Conservation (phyloP, 208 protist genomes). For the Trypanosomatidae sp. region DNA sequence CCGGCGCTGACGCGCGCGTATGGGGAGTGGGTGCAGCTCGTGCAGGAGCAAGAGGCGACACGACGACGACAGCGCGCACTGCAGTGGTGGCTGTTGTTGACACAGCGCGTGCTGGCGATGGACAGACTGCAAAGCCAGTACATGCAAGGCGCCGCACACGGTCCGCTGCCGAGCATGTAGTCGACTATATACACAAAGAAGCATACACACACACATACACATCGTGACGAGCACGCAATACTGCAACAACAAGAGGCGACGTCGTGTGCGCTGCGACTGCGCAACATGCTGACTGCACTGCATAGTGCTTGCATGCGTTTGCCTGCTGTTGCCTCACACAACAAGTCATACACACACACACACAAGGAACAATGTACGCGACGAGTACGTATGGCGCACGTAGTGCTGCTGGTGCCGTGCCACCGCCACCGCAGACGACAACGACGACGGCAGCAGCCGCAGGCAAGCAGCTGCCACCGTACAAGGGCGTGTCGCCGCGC, state of each 20-base stretch:
- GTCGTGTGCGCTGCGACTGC: too few species aligned
- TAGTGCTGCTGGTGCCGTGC: too few species aligned
- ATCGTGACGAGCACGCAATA: neutral
- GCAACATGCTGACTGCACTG: too few species aligned
- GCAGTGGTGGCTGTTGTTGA: slow-evolving; percentile 75
- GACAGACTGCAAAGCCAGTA: slow-evolving; percentile 70
- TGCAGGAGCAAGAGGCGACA: slow-evolving; percentile 67
- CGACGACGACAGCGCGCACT: slow-evolving; percentile 57
- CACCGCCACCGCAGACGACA: too few species aligned
- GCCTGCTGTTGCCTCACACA: too few species aligned
- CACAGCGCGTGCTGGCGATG: slow-evolving; percentile 59
- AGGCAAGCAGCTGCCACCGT: slow-evolving; percentile 40
- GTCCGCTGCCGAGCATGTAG: slow-evolving; percentile 16
- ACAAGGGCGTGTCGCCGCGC: slow-evolving; percentile 72
- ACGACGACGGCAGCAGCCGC: neutral
- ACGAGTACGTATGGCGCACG: too few species aligned
- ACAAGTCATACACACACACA: too few species aligned
- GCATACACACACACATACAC: neutral
- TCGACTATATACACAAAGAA: neutral
- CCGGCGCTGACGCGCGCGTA: slow-evolving; percentile 47
- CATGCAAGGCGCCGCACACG: slow-evolving; percentile 29
- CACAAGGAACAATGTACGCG: too few species aligned
- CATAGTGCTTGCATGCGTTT: too few species aligned
- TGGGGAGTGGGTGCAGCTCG: slow-evolving; percentile 70
- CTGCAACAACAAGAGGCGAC: too few species aligned